Conservation (phyloP, 257 asterid genomes). For the Rhazya stricta region DNA sequence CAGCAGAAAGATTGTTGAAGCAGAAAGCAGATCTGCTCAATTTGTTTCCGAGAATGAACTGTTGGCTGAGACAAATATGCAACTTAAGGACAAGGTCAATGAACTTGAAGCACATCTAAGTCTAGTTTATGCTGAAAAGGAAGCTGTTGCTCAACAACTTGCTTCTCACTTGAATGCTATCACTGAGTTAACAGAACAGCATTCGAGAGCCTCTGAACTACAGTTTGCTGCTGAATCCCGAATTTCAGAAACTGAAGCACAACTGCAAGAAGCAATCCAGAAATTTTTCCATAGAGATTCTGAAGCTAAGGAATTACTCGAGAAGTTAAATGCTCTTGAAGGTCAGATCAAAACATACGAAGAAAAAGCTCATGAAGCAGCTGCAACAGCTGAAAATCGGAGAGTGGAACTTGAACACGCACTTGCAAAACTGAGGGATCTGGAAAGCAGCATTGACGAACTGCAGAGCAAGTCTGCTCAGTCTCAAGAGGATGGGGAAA, state of each 20-base stretch:
- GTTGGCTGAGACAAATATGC: conserved; percentile 48
- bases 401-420: conserved; percentile 55
- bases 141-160: conserved; percentile 43
- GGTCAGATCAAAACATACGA: conserved; percentile 49
- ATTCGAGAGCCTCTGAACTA: conserved; percentile 55
- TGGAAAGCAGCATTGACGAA: conserved; percentile 40
- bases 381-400: conserved; percentile 37
- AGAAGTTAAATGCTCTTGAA: conserved; percentile 56
- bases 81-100: conserved; percentile 42
- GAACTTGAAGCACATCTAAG: conserved; percentile 55
- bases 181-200: conserved; percentile 57
- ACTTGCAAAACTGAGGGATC: conserved; percentile 39
- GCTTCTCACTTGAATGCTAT: conserved; percentile 57
- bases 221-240: conserved; percentile 63
- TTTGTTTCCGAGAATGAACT: conserved; percentile 52
- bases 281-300: conserved; percentile 52
- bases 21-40: conserved; percentile 50
- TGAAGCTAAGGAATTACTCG: conserved; percentile 57
- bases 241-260: conserved; percentile 49
- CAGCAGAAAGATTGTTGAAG: conserved; percentile 46
- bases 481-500: conserved; percentile 47
- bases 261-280: conserved; percentile 59
- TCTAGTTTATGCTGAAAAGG: conserved; percentile 44
- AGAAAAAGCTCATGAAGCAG: conserved; percentile 52
- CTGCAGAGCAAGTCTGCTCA: conserved; percentile 38